Evolutionary conservation across 805 yeast species (phyloP).

Genomic region (Candida montana): DNA sequence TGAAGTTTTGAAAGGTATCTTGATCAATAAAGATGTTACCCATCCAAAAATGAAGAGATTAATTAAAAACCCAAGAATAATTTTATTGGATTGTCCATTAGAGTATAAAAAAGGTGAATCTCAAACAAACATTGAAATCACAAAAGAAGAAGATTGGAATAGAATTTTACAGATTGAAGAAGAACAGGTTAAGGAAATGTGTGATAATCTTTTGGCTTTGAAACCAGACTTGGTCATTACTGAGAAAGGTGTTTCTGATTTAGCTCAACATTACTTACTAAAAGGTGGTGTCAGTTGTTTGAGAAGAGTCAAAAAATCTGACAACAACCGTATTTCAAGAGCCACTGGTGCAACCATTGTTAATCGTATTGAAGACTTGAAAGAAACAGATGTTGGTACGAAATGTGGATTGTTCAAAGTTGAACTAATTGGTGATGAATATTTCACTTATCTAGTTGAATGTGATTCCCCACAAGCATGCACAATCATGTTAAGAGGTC

Average conservation of each 20-base stretch:
- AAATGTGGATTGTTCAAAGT: slow-evolving; percentile 88
- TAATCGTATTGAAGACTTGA: slow-evolving; percentile 89
- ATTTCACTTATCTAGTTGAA: slow-evolving; percentile 77
- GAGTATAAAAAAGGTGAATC: slow-evolving; percentile 99
- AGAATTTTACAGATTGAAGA: slow-evolving; percentile 94
- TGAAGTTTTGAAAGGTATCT: slow-evolving; percentile 81
- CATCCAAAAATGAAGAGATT: slow-evolving; percentile 96
- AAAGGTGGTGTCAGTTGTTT: slow-evolving; percentile 91
- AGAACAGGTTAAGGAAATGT: slow-evolving; percentile 85
- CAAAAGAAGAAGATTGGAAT: slow-evolving; percentile 95
- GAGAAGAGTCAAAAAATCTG: slow-evolving; percentile 92
- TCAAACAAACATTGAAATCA: slow-evolving; percentile 94
- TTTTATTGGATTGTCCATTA: slow-evolving; percentile 90
- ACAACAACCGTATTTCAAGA: slow-evolving; percentile 92
- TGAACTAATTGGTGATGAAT: slow-evolving; percentile 95
- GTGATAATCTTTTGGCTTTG: slow-evolving; percentile 76
- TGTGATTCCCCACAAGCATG: slow-evolving; percentile 90
- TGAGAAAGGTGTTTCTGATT: slow-evolving; percentile 96
- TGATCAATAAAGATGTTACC: slow-evolving; percentile 95
- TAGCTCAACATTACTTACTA: slow-evolving; percentile 93
- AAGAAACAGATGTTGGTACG: slow-evolving; percentile 85
- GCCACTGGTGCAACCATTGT: slow-evolving; percentile 98
- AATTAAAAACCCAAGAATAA: slow-evolving; percentile 83
- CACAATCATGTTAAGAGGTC: slow-evolving; percentile 88
- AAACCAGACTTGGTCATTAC: slow-evolving; percentile 94